Conservation (phyloP, 148 eudicot species). For the Camellia granthamiana region DNA sequence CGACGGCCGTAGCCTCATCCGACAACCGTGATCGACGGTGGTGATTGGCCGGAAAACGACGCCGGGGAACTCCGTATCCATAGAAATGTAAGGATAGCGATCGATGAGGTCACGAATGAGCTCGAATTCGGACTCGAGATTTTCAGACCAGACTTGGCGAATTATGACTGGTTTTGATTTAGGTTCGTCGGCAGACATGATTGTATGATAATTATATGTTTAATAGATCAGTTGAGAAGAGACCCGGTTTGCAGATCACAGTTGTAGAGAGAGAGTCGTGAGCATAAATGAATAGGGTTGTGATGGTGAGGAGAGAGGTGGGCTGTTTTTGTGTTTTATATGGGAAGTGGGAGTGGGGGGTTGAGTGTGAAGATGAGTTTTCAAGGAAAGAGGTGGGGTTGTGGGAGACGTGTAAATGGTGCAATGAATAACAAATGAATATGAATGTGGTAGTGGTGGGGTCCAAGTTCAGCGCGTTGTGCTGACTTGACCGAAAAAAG, state of each 20-base stretch:
- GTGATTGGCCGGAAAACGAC: conserved; percentile 26
- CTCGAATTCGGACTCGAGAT: conserved; percentile 46
- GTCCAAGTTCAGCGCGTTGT: conserved; percentile 32
- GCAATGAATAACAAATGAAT: conserved; percentile 16
- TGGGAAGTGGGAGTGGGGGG: background rate
- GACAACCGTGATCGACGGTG: background rate
- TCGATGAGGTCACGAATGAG: conserved; percentile 37
- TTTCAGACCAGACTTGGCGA: conserved; percentile 53
- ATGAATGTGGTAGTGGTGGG: background rate
- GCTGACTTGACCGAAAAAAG: conserved; percentile 23
- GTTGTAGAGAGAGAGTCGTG: background rate
- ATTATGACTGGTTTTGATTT: conserved; percentile 29
- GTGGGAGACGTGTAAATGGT: conserved; percentile 13
- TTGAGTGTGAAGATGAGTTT: background rate
- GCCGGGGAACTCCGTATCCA: conserved; percentile 84
- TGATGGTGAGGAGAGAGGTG: background rate
- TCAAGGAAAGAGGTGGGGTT: conserved; percentile 21
- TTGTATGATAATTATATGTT: background rate
- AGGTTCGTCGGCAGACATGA: conserved; percentile 1
- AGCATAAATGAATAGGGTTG: background rate
- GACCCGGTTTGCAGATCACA: background rate
- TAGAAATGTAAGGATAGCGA: conserved; percentile 42
- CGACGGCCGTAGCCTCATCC: conserved; percentile 19
- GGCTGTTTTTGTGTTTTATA: conserved; percentile 12
- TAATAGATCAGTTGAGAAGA: background rate